Percentiles rank a stretch among this genome's conserved stretches.
These are phyloP conservation scores for Vitis hybrid DNA, from an alignment of 177 flowering plant genomes.

Conservation along the genomic window DNA sequence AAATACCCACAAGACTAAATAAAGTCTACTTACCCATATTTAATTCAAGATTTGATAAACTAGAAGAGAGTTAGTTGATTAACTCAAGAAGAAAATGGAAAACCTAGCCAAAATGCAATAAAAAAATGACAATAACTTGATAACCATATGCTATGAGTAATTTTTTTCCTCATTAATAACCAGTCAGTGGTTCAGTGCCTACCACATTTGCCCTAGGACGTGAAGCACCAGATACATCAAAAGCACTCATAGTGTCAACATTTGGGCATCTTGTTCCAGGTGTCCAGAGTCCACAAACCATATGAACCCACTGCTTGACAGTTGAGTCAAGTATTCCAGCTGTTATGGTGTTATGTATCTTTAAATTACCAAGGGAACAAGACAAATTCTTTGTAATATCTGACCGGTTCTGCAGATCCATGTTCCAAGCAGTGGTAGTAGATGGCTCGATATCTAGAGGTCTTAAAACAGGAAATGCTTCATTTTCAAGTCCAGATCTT, in stretches of 20 bases:
- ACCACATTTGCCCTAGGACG: conserved; percentile 36
- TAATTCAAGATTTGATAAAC: neutral
- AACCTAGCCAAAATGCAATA: no score
- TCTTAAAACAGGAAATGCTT: conserved; percentile 9
- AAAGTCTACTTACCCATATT: neutral
- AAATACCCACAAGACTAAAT: neutral
- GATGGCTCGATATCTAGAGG: conserved; percentile 12
- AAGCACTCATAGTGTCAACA: conserved; percentile 71
- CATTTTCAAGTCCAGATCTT: conserved; percentile 19
- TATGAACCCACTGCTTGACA: conserved; percentile 67
- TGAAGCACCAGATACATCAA: conserved; percentile 65
- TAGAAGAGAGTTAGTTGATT: no score
- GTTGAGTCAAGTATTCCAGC: conserved; percentile 47
- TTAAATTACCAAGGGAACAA: conserved; percentile 12
- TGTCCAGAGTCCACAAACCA: conserved; percentile 79
- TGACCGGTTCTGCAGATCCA: conserved; percentile 14
- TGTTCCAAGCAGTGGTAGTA: conserved; percentile 9
- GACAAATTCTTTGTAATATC: conserved; percentile 8
- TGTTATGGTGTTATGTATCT: conserved; percentile 44
- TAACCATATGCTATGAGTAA: no score
- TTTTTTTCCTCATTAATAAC: no score
- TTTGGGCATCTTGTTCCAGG: conserved; percentile 72
- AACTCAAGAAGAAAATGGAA: no score
- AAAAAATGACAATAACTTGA: no score
- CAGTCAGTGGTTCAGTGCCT: conserved; percentile 7